Base-by-base conservation (phyloP, 768 basidiomycete species). In the Hortiboletus campestris region DNA sequence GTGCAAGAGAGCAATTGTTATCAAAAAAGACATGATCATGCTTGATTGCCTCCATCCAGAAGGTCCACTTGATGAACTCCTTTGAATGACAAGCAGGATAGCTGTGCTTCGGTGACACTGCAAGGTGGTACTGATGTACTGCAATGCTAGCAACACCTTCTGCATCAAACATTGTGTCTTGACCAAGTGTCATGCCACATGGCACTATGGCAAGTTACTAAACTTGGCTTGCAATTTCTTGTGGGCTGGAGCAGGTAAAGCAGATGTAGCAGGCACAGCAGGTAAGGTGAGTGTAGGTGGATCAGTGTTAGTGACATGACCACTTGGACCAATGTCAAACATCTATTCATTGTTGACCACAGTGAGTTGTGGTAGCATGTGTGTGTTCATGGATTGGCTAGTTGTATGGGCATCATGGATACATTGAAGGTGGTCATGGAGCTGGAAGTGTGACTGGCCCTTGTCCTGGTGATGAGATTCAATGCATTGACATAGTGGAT, bases 31-130 rank as follows among this genome's bases (percentile, higher is more conserved):
- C 3, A 4, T 58, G 56, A 0, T 59, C 11, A 0, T 47, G 47
- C 4, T 59, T 61, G 20, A 59, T 13, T 0, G 20, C 29, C 0
- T 59, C n/a, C 0, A 55, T 34, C 0, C 3, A 16, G 6, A 61
- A 61, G 1, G 17, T 49, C 2, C 19, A 5, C 28, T 49, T 61
- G 34, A 61, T 3, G 9, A 61, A 55, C 20, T 61, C 60, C 57
- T 55, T 25, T 6, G 12, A 2, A 19, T 7, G 31, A 2, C 2
- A 3, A 32, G 10, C 8, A 1, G 36, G 3, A n/a, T 38, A 38
- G 36, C 4, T 2, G 1, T 0, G 17, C 25, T 8, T 17, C 0
- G 1, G 36, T 17, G 17, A 10, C 4, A 38, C 17, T 4, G 4
- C 1, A 38, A 9, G 36, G 8, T 7, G 16, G 16, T 3, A 43